These are phyloP conservation scores for Diversispora eburnea DNA, from an alignment of 192 early-diverging fungal species.

Conservation along the genomic window DNA sequence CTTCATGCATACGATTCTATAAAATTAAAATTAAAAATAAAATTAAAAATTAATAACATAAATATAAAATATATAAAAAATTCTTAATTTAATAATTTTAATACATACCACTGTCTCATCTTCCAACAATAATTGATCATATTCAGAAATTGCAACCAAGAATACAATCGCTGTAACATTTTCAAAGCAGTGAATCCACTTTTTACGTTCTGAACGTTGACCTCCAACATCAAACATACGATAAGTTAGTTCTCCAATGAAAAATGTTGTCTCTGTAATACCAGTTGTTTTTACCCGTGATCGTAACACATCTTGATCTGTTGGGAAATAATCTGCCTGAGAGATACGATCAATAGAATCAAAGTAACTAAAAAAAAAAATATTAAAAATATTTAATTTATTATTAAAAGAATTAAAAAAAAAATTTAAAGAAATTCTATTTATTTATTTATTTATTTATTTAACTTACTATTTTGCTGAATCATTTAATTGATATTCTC, in stretches of 20 bases:
- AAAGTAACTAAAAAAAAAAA: constrained; percentile 69
- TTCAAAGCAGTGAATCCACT: constrained; percentile 99
- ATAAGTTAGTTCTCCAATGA: constrained; percentile 89
- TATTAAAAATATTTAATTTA: neutral
- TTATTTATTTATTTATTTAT: neutral
- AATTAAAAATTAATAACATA: neutral
- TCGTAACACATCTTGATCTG: constrained; percentile 94
- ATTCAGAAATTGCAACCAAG: constrained; percentile 92
- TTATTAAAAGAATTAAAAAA: constrained; percentile 29
- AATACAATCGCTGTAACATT: constrained; percentile 95
- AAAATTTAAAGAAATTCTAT: constrained; percentile 13
- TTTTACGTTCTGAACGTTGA: constrained; percentile 96
- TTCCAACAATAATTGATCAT: constrained; percentile 93
- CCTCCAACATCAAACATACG: constrained; percentile 98
- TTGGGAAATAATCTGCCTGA: constrained; percentile 75
- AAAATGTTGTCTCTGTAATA: constrained; percentile 93
- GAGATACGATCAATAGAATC: constrained; percentile 89
- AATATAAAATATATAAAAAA: neutral
- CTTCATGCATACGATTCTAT: constrained; percentile 93
- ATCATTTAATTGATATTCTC: constrained; percentile 97
- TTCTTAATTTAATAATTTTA: neutral
- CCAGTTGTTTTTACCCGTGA: constrained; percentile 97
- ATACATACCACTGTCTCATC: constrained; percentile 83
- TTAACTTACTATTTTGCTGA: constrained; percentile 83
- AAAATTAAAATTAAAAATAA: neutral